Percentiles rank a stretch among this genome's conserved stretches.
phyloP scores from a whole-genome alignment of 2,329 filamentous ascomycete species.

The Chalaropsis ovoidea region DNA sequence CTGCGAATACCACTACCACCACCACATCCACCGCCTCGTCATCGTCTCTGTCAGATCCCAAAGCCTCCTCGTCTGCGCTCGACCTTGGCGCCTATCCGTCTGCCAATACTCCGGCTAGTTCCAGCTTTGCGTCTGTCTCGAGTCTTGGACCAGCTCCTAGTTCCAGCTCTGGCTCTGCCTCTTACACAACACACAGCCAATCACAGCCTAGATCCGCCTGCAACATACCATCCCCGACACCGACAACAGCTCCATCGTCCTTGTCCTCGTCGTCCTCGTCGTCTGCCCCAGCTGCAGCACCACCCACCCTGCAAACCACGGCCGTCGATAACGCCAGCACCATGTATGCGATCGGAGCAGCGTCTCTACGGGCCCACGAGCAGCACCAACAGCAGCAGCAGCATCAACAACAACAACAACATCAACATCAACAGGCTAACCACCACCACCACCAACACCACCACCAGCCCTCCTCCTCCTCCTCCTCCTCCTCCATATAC shows the following conservation, averaged over 20 bases:
- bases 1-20: no score
- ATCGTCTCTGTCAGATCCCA: background rate
- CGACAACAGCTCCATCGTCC: background rate
- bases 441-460: background rate
- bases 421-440: slow-evolving; percentile 6
- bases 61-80: background rate
- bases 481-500: background rate
- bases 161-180: background rate
- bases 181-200: slow-evolving; percentile 8
- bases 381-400: background rate
- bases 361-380: background rate
- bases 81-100: background rate
- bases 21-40: background rate
- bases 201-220: background rate
- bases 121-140: background rate
- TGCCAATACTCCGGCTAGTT: background rate
- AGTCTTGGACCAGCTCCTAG: background rate
- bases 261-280: background rate
- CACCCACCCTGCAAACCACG: background rate
- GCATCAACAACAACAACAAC: slow-evolving; percentile 12
- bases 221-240: background rate
- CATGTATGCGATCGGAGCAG: background rate
- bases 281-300: background rate
- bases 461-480: background rate
- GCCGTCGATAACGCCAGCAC: background rate